These are phyloP conservation scores for Pneumocystis murina DNA, from an alignment of 1,139 yeast species.

Conservation along the genomic window DNA sequence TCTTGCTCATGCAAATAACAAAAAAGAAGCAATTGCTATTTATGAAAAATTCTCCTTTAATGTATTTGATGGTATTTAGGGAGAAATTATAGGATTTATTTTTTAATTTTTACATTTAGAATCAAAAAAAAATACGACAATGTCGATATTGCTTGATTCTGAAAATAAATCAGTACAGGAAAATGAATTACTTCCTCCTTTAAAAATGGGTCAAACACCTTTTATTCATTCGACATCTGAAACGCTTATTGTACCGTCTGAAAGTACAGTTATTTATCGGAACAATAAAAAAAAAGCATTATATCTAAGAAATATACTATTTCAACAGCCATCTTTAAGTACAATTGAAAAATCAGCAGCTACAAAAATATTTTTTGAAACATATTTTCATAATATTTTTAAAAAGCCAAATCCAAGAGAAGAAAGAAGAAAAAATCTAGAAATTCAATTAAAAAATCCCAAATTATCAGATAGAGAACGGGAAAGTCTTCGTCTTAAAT, in stretches of 20 bases:
- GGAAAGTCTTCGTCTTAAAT: background rate
- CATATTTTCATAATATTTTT: constrained; percentile 6
- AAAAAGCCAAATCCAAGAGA: constrained; percentile 7
- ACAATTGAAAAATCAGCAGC: constrained; percentile 10
- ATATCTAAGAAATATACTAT: background rate
- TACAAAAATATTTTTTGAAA: constrained; percentile 7
- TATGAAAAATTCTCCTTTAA: background rate
- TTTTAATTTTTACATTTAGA: background rate
- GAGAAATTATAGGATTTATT: background rate
- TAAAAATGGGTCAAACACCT: background rate
- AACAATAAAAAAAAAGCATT: background rate
- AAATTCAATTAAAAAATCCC: constrained; percentile 1
- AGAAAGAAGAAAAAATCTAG: constrained; percentile 5
- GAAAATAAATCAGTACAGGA: background rate
- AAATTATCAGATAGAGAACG: constrained; percentile 5
- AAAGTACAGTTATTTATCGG: background rate
- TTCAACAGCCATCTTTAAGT: constrained; percentile 3
- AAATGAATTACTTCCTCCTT: background rate
- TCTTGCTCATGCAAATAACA: background rate
- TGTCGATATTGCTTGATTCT: background rate
- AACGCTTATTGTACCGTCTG: background rate
- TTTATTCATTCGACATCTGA: background rate
- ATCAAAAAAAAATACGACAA: background rate
- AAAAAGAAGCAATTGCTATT: background rate
- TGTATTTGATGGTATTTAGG: background rate